phyloP scores from a whole-genome alignment of 768 basidiomycete genomes.

The Tylopilus plumbeoviolaceoides region DNA sequence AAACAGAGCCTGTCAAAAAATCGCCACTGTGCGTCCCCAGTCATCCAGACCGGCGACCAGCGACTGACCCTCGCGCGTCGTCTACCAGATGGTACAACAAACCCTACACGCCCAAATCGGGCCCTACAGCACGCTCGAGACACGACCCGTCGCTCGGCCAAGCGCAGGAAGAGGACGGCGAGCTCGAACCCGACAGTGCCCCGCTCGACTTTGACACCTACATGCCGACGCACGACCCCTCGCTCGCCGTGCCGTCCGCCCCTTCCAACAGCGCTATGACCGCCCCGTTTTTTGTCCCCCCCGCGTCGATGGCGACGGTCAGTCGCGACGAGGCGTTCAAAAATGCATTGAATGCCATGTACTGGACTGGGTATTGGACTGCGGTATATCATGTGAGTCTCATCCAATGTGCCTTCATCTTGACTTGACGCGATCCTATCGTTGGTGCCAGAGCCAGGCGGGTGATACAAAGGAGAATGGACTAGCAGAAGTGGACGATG shows the following conservation, averaged over 20 bases:
- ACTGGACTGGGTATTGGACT: conserved; percentile 87
- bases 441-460: conserved; percentile 25
- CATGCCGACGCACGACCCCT: conserved; percentile 65
- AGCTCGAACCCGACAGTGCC: conserved; percentile 45
- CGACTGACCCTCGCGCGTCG: background rate
- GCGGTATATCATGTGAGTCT: conserved; percentile 72
- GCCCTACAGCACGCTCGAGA: conserved; percentile 1
- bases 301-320: conserved; percentile 37
- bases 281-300: conserved; percentile 28
- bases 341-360: conserved; percentile 74
- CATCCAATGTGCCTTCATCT: background rate
- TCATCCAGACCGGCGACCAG: background rate
- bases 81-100: conserved; percentile 71
- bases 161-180: background rate
- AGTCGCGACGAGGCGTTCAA: conserved; percentile 74
- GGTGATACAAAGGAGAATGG: conserved; percentile 16
- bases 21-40: conserved; percentile 59
- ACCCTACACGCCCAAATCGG: conserved; percentile 32
- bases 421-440: background rate
- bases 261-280: conserved; percentile 5
- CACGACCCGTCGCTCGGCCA: background rate
- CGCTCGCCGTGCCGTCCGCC: conserved; percentile 39
- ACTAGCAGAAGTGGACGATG: conserved; percentile 29
- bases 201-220: conserved; percentile 70
- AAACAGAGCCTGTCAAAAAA: conserved; percentile 61